phyloP scores from a whole-genome alignment of 2,329 filamentous ascomycete species.

The Fusarium citri region DNA sequence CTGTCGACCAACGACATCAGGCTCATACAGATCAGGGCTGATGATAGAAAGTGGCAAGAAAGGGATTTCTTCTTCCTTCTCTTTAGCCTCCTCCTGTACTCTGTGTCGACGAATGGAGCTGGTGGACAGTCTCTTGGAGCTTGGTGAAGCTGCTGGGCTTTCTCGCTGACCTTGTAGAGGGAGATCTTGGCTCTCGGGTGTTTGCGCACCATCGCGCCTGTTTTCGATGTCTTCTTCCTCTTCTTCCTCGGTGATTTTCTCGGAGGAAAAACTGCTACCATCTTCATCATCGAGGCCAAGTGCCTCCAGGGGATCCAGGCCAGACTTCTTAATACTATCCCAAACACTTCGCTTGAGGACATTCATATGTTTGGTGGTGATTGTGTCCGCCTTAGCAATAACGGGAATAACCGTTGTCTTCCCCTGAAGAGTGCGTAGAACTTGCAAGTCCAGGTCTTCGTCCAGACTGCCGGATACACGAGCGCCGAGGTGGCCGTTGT shows the following conservation, averaged over 20 bases:
- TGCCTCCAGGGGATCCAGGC: constrained; percentile 88
- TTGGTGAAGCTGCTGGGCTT: constrained; percentile 51
- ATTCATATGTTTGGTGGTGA: constrained; percentile 94
- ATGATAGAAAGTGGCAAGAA: constrained; percentile 92
- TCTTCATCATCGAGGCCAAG: constrained; percentile 84
- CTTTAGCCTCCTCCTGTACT: constrained; percentile 58
- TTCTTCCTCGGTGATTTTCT: constrained; percentile 68
- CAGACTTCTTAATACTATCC: constrained; percentile 85
- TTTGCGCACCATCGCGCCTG: constrained; percentile 35
- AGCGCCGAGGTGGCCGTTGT: constrained; percentile 57
- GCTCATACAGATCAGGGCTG: constrained; percentile 91
- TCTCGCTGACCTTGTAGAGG: constrained; percentile 52
- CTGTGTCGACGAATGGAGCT: constrained; percentile 60
- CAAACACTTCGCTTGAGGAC: constrained; percentile 92
- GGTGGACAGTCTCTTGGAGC: constrained; percentile 60
- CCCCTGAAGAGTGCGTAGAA: constrained; percentile 86
- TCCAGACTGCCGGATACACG: constrained; percentile 78
- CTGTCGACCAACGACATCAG: constrained; percentile 80
- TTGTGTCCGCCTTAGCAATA: constrained; percentile 95
- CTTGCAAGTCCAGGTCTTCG: constrained; percentile 89
- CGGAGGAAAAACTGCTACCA: constrained; percentile 66
- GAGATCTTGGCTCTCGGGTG: constrained; percentile 52
- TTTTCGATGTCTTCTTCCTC: constrained; percentile 39
- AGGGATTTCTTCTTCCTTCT: constrained; percentile 69
- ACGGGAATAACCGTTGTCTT: constrained; percentile 97